phyloP scores from a whole-genome alignment of 176 grass and related monocot genomes.

The Cenchrus fungigraminus region DNA sequence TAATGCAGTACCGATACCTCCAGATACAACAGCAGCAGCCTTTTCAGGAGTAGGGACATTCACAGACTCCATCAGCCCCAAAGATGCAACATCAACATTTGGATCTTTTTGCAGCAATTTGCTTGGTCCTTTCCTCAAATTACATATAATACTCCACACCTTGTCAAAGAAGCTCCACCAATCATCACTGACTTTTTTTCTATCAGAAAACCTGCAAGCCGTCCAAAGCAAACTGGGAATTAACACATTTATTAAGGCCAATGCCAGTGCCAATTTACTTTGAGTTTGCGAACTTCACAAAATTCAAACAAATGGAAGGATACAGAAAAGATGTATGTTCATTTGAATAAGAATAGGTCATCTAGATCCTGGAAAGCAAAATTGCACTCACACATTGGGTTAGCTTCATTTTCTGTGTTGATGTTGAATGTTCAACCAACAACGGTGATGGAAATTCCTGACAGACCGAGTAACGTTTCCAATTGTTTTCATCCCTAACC shows the following conservation, averaged over 20 bases:
- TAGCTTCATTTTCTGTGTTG: constrained; percentile 14
- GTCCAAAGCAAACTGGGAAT: constrained; percentile 23
- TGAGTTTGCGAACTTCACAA: neutral
- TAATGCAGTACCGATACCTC: constrained; percentile 74
- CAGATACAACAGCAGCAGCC: constrained; percentile 86
- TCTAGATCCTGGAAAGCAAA: neutral
- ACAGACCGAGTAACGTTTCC: too few species aligned
- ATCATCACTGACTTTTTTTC: constrained; percentile 48
- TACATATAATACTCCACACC: constrained; percentile 73
- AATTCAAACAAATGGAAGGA: constrained; percentile 15
- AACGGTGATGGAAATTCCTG: neutral
- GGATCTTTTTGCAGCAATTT: constrained; percentile 60
- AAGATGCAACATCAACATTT: constrained; percentile 63
- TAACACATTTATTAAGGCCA: constrained; percentile 4
- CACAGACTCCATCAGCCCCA: constrained; percentile 82
- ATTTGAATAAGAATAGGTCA: constrained; percentile 7
- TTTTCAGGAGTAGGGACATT: constrained; percentile 95
- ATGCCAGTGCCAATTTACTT: constrained; percentile 29
- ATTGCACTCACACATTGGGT: neutral
- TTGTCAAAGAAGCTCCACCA: constrained; percentile 93
- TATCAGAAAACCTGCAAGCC: constrained; percentile 36
- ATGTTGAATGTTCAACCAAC: constrained; percentile 28
- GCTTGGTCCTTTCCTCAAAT: constrained; percentile 72
- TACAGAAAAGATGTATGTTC: constrained; percentile 3
- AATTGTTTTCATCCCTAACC: neutral